Percentiles rank a stretch among this genome's conserved stretches.
phyloP scores from a whole-genome alignment of 305 asterid species.

The Solanum hybrid region DNA sequence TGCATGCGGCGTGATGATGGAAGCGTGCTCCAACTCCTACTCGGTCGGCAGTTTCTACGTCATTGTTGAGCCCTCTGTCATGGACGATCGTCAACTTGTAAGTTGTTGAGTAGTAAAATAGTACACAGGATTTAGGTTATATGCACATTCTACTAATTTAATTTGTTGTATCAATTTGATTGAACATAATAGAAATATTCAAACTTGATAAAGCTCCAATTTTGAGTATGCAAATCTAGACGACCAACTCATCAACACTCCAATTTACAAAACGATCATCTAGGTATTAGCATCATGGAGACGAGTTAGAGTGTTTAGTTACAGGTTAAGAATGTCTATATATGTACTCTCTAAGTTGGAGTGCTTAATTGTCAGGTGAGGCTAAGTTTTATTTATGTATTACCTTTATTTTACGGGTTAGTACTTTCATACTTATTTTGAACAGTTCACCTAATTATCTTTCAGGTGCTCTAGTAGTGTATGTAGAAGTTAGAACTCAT shows the following conservation, averaged over 20 bases:
- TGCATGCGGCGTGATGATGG: not conserved
- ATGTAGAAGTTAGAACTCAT: not conserved
- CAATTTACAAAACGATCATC: not conserved
- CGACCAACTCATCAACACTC: not conserved
- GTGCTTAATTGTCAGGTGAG: not conserved
- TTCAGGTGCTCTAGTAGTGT: not conserved
- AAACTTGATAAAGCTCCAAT: not conserved
- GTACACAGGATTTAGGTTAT: not conserved
- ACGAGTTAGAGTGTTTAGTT: not conserved
- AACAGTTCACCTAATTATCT: not conserved
- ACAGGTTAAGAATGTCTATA: not conserved
- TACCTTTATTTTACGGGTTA: not conserved
- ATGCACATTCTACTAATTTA: not conserved
- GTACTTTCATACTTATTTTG: not conserved
- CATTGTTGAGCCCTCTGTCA: not conserved
- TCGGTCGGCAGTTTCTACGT: not conserved
- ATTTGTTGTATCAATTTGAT: not conserved
- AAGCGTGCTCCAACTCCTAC: not conserved
- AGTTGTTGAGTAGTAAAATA: not conserved
- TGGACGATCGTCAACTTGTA: constrained; percentile 3
- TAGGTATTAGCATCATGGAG: not conserved
- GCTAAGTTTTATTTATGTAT: not conserved
- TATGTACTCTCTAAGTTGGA: not conserved
- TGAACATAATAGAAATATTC: not conserved
- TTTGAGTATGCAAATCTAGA: not conserved